Evolutionary conservation across 176 grass and related monocot genomes (phyloP), one percentile per base, ranked within the genome.

Genomic region (Metroxylon sagu): DNA sequence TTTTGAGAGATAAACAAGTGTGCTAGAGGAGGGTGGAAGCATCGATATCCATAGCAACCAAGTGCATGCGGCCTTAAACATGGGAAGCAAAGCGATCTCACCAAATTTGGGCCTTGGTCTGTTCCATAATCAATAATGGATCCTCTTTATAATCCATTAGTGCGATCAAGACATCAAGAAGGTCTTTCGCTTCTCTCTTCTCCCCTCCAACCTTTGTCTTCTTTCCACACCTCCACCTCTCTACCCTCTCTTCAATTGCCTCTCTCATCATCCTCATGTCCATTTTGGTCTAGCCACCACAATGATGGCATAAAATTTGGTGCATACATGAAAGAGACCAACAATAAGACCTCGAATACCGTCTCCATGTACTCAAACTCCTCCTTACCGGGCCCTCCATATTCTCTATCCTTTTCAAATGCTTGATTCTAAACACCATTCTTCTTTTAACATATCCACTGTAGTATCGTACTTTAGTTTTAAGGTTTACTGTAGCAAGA

Each of bases 321-420:
- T 15, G 79, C 53, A 10, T 70, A 75, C 1, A 87, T 79, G 29
- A 21, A 48, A 49, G 74, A 78, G 5, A 87, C 0, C 16, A 25
- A 35, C 19, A 26, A 60, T 8, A 82, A 69, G 8, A 67, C 21
- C 0, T 15, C 25, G 35, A 87, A 82, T 0, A 69, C 49, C 3
- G 71, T 66, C 3, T 62, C 71, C 2, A 82, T 57, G 23, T 87
- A 79, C 25, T 77, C 83, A 61, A 52, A 54, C 71, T 86, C 83
- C 6, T 86, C 64, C 1, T 26, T 4, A 0, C 73, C 72, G 0
- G 77, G 73, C 0, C 64, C 68, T 4, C 23, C 68, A 0, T 25
- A 50, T 3, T 65, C 30, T 0, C 65, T 16, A 15, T 56, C 56
- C 5, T 29, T 15, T 1, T 28, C 18, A 5, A 86, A 86, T 55